A percentile compares a stretch with the other conserved stretches of the same genome.
Evolutionary conservation across 2,329 filamentous ascomycete species (phyloP).

Genomic region (Chrysoporthe cubensis): DNA sequence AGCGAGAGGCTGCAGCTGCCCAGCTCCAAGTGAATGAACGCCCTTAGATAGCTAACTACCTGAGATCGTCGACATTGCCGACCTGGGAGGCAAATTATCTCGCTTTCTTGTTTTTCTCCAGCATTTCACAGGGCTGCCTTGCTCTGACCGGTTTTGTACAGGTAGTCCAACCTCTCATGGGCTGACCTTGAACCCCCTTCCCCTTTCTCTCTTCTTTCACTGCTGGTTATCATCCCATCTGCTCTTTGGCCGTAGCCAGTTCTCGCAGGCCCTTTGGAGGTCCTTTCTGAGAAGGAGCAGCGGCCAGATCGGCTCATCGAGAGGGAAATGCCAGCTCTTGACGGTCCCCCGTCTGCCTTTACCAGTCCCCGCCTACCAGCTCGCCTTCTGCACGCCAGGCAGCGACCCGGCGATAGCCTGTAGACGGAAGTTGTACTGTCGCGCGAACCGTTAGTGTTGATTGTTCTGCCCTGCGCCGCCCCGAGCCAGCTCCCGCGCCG

Average conservation of each 20-base stretch:
- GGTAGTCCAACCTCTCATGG: background rate
- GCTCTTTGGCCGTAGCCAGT: background rate
- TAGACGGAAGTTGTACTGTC: constrained; percentile 88
- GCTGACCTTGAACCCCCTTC: background rate
- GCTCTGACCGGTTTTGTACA: background rate
- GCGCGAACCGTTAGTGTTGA: constrained; percentile 35
- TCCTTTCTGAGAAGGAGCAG: background rate
- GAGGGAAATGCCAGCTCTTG: background rate
- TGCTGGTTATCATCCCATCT: background rate
- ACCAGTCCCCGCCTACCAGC: constrained; percentile 68
- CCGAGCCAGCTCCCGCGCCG: too few species aligned
- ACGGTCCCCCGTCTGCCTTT: background rate
- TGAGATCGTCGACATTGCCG: too few species aligned
- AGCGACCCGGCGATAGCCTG: constrained; percentile 84
- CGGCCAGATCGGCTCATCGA: background rate
- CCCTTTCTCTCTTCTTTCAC: background rate
- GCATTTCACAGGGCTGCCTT: background rate
- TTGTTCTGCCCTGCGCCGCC: too few species aligned
- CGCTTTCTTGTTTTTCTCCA: background rate
- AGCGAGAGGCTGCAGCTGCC: background rate
- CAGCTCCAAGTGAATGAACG: background rate
- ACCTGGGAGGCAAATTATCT: too few species aligned
- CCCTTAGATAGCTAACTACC: too few species aligned
- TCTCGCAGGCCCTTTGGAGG: background rate
- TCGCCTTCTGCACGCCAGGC: constrained; percentile 93